Percentiles rank a stretch among this genome's conserved stretches.
These are phyloP conservation scores for Aspergillus panamensis DNA, from an alignment of 495 filamentous ascomycete species.

Conservation along the genomic window DNA sequence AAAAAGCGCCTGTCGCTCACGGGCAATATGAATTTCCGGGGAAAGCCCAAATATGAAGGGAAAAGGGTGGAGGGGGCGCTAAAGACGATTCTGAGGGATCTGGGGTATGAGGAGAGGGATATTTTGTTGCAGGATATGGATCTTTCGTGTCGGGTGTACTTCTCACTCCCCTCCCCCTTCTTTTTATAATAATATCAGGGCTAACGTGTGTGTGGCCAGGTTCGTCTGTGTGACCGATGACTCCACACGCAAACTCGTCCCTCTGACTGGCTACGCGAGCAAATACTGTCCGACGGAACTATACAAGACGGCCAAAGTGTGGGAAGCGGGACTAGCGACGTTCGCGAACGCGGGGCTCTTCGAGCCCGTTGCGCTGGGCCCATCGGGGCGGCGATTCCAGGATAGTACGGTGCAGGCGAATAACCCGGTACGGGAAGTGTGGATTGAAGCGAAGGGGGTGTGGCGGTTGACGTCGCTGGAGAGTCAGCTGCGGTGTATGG, in stretches of 20 bases:
- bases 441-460: conserved; percentile 42
- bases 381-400: conserved; percentile 31
- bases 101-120: conserved; percentile 33
- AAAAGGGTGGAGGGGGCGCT: conserved; percentile 39
- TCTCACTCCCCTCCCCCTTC: conserved; percentile 2
- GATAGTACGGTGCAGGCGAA: conserved; percentile 41
- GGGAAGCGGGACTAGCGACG: conserved; percentile 45
- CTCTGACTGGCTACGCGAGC: conserved; percentile 43
- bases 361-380: conserved; percentile 41
- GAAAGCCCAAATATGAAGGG: conserved; percentile 38
- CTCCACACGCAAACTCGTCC: conserved; percentile 36
- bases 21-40: conserved; percentile 20
- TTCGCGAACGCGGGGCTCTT: conserved; percentile 47
- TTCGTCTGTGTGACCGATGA: conserved; percentile 50
- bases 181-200: background rate
- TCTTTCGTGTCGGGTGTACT: conserved; percentile 37
- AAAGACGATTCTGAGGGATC: conserved; percentile 35
- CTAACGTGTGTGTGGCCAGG: conserved; percentile 22
- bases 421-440: conserved; percentile 46
- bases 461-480: conserved; percentile 33
- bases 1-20: conserved; percentile 32
- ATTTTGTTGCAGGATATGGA: conserved; percentile 39
- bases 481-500: conserved; percentile 36
- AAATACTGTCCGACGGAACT: conserved; percentile 36
- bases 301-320: conserved; percentile 40